These are phyloP conservation scores for Eucalyptus sp. DNA, from an alignment of 345 rosid genomes.

Conservation along the genomic window DNA sequence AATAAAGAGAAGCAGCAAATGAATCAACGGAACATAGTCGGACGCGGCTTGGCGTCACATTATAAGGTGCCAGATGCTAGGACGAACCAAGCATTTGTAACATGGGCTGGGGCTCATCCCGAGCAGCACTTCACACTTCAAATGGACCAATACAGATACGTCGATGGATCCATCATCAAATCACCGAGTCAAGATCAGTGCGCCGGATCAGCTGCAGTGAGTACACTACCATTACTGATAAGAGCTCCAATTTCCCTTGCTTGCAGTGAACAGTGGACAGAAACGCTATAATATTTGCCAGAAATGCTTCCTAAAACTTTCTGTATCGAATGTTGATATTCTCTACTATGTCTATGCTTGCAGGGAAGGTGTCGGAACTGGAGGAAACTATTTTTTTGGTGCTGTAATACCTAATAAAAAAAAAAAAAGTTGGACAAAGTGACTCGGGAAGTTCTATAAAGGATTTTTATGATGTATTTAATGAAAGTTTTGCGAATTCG, in stretches of 20 bases:
- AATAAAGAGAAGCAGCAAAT: not conserved
- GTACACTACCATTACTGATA: not conserved
- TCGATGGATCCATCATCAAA: not conserved
- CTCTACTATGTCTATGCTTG: not conserved
- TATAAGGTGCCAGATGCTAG: not conserved
- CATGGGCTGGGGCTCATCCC: not conserved
- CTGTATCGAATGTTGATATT: not conserved
- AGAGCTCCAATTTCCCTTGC: not conserved
- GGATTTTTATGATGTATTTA: not conserved
- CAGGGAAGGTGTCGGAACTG: constrained; percentile 6
- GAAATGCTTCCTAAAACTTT: not conserved
- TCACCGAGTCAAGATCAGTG: not conserved
- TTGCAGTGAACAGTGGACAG: not conserved
- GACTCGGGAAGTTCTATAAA: not conserved
- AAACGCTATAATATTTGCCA: not conserved
- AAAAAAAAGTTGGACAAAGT: not conserved
- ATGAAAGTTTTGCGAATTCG: not conserved
- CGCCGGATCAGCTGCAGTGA: constrained; percentile 1
- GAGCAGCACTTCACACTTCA: not conserved
- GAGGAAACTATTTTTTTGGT: not conserved
- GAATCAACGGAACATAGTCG: not conserved
- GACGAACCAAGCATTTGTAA: not conserved
- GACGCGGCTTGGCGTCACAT: not conserved
- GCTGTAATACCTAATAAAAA: not conserved
- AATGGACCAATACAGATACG: not conserved